Percentiles rank a stretch among this genome's conserved stretches.
These are phyloP conservation scores for Zygotorulaspora sp. DNA, from an alignment of 805 yeast species.

Conservation along the genomic window DNA sequence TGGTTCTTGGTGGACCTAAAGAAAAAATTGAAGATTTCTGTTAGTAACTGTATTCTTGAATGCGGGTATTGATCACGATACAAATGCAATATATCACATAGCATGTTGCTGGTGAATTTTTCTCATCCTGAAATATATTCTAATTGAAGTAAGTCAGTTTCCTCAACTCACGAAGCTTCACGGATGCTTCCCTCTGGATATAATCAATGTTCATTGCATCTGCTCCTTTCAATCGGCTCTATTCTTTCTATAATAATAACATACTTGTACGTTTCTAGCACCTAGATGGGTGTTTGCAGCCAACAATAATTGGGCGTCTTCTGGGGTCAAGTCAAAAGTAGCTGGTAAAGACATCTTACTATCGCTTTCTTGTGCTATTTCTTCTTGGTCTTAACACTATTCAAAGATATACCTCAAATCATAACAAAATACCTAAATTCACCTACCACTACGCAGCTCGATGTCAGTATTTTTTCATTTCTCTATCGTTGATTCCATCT, in stretches of 20 bases:
- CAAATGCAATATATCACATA: slow-evolving; percentile 1
- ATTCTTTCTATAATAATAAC: slow-evolving; percentile 34
- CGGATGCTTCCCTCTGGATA: no score
- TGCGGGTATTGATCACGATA: no score
- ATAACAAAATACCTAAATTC: slow-evolving; percentile 1
- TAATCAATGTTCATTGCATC: no score
- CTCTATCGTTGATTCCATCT: not conserved
- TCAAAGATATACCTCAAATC: slow-evolving; percentile 7
- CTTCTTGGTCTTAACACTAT: slow-evolving; percentile 19
- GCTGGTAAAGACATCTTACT: slow-evolving; percentile 74
- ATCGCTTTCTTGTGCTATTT: slow-evolving; percentile 27
- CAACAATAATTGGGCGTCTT: slow-evolving; percentile 97
- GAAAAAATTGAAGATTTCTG: no score
- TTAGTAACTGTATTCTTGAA: no score
- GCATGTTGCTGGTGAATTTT: not conserved
- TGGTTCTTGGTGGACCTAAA: slow-evolving; percentile 89
- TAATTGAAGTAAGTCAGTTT: no score
- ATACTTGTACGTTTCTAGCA: slow-evolving; percentile 98
- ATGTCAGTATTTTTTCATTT: slow-evolving; percentile 7
- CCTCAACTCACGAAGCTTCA: no score
- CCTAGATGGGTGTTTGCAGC: slow-evolving; percentile 99
- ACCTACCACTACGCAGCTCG: slow-evolving; percentile 3
- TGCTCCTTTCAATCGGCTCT: no score
- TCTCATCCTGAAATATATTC: no score
- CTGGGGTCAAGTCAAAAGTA: slow-evolving; percentile 89